Conservation (phyloP, 2,329 filamentous ascomycete genomes). For the Colletotrichum karsti region DNA sequence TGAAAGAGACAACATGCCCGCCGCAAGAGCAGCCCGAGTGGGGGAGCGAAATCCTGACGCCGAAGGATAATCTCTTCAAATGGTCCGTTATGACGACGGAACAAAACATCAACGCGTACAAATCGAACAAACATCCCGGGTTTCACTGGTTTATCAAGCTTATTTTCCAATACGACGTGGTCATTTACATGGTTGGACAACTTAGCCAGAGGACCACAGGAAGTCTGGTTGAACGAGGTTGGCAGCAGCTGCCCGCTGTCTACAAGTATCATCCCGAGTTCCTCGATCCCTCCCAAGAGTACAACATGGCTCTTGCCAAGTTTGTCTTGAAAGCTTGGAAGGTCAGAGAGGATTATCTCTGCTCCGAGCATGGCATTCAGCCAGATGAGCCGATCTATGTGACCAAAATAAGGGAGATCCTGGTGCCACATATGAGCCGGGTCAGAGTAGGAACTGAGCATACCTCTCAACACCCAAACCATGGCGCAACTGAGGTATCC, state of each 20-base stretch:
- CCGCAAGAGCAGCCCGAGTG: conserved; percentile 56
- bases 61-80: conserved; percentile 64
- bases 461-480: not conserved
- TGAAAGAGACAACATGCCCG: conserved; percentile 55
- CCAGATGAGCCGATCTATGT: conserved; percentile 12
- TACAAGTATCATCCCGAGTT: conserved; percentile 60
- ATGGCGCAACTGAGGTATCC: not conserved
- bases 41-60: conserved; percentile 55
- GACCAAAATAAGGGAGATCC: not conserved
- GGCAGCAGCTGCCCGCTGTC: conserved; percentile 53
- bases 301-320: conserved; percentile 10
- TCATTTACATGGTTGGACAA: conserved; percentile 63
- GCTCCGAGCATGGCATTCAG: not conserved
- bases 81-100: conserved; percentile 58
- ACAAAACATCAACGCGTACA: conserved; percentile 54
- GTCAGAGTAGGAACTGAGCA: not conserved
- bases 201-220: conserved; percentile 58
- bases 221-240: conserved; percentile 60
- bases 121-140: conserved; percentile 42
- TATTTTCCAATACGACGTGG: conserved; percentile 65
- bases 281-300: conserved; percentile 44
- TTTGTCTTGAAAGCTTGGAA: conserved; percentile 10
- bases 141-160: conserved; percentile 64
- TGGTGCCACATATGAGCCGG: not conserved
- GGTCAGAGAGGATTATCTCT: not conserved